Evolutionary conservation across 257 asterid species (phyloP).

Genomic region (Datura wrightii): DNA sequence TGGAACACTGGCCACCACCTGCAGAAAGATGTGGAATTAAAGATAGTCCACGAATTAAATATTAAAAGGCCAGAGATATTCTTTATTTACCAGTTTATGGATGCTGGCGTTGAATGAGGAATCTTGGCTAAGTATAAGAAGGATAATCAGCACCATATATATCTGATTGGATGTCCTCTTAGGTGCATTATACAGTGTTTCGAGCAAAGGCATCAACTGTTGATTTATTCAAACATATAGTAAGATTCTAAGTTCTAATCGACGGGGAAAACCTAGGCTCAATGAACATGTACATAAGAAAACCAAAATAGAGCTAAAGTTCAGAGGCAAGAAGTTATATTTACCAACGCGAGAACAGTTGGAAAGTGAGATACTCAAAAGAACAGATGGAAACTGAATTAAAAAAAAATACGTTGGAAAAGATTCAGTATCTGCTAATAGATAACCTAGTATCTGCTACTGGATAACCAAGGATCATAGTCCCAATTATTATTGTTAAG

Average conservation of each 20-base stretch:
- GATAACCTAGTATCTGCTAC: not conserved
- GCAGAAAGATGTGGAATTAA: conserved; percentile 39
- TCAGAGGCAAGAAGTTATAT: not conserved
- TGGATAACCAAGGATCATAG: not conserved
- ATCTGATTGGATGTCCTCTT: conserved; percentile 85
- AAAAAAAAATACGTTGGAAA: conserved; percentile 8
- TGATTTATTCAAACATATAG: conserved; percentile 36
- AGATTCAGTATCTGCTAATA: not conserved
- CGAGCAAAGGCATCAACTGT: conserved; percentile 97
- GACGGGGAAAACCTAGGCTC: not conserved
- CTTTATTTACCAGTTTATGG: conserved; percentile 71
- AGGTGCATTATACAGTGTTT: conserved; percentile 86
- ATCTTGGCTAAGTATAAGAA: conserved; percentile 95
- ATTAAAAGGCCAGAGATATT: conserved; percentile 27
- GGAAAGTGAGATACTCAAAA: conserved; percentile 14
- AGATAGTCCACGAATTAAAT: conserved; percentile 31
- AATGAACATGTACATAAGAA: not conserved
- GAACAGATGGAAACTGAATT: not conserved
- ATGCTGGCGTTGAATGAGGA: conserved; percentile 88
- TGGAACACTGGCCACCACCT: conserved; percentile 79
- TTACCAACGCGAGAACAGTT: not conserved
- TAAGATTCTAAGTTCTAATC: conserved; percentile 26
- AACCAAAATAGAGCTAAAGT: not conserved
- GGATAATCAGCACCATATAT: conserved; percentile 87
- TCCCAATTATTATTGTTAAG: not conserved